Evolutionary conservation across 495 filamentous ascomycete species (phyloP), one percentile per base, ranked within the genome.

Genomic region (Hamigera avellanea): DNA sequence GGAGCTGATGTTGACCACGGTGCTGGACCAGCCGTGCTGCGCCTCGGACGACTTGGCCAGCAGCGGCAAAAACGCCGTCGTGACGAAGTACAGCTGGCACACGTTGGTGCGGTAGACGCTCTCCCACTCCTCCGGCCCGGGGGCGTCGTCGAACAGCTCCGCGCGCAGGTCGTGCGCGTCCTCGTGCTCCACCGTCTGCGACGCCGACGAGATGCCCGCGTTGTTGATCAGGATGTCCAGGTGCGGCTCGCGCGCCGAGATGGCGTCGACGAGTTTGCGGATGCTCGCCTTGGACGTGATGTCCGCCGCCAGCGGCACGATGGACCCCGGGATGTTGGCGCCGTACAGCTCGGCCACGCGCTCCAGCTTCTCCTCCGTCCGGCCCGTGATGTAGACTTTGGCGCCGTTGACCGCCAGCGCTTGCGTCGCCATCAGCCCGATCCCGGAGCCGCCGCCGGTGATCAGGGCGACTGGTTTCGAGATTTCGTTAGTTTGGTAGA

Each of bases 371-470:
- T 68, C 65, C 23, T 51, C 48, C 15, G 59, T 66, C 15, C 63
- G 54, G 14, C 64, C 66, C 23, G 66, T 56, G 35, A 73, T 70
- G 53, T 73, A 72, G 35, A 64, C 57, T 36, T 57, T 53, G 15
- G 57, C 67, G 3, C 67, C 69, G 42, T 72, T 72, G 28, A 69
- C 65, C 3, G 69, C 69, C 6, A 72, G 57, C 25, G 69, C 64
- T 54, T 72, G 68, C 1, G 50, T 53, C 32, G 44, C 41, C 64
- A 61, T 65, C 1, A 59, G 42, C 19, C 54, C 55, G 14, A 56
- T 59, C 5, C 55, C 55, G 19, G 54, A 59, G 17, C 53, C 54
- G 48, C 35, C 67, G 25, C 67, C 67, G 14, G 64, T 68, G 26
- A 72, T 52, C 10, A 70, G 41, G n/a, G 66, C 64, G 8, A 70